Evolutionary conservation across 1,284 basidiomycete species (phyloP).

Genomic region (Marasmius oreades): DNA sequence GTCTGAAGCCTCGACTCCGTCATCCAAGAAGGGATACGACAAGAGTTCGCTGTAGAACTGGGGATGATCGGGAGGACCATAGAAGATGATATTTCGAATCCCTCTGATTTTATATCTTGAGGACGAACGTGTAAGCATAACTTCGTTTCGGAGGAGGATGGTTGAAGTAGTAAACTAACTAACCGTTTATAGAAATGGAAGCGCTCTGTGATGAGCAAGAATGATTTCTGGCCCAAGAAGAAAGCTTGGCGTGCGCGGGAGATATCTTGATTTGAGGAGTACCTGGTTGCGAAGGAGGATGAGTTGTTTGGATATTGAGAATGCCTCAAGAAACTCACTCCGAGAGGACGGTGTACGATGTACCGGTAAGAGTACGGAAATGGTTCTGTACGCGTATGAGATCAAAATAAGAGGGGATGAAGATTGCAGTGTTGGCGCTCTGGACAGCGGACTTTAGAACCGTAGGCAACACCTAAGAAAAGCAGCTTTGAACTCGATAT

Average conservation of each 20-base stretch:
- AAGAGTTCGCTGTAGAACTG: slow-evolving; percentile 91
- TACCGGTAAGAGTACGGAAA: slow-evolving; percentile 70
- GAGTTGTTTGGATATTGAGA: background rate
- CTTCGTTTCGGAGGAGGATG: background rate
- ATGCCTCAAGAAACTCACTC: slow-evolving; percentile 55
- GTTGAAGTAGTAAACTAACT: slow-evolving; percentile 18
- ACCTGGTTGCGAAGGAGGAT: slow-evolving; percentile 47
- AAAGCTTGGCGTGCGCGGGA: slow-evolving; percentile 91
- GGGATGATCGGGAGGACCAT: slow-evolving; percentile 86
- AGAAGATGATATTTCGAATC: slow-evolving; percentile 90
- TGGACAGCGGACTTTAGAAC: slow-evolving; percentile 90
- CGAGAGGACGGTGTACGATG: slow-evolving; percentile 80
- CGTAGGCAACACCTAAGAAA: slow-evolving; percentile 65
- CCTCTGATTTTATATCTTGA: slow-evolving; percentile 87
- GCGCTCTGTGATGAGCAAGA: slow-evolving; percentile 91
- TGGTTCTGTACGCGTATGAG: slow-evolving; percentile 90
- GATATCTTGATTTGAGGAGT: slow-evolving; percentile 91
- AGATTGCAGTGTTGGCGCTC: slow-evolving; percentile 83
- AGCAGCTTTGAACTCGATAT: background rate
- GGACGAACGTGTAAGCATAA: slow-evolving; percentile 5
- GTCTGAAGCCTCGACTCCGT: slow-evolving; percentile 75
- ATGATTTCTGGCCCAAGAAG: slow-evolving; percentile 83
- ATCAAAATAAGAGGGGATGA: slow-evolving; percentile 95
- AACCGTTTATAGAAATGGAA: slow-evolving; percentile 96
- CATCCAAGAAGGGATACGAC: slow-evolving; percentile 82